Base-by-base conservation (phyloP, 768 basidiomycete genomes). In the Termitomyces sp. region DNA sequence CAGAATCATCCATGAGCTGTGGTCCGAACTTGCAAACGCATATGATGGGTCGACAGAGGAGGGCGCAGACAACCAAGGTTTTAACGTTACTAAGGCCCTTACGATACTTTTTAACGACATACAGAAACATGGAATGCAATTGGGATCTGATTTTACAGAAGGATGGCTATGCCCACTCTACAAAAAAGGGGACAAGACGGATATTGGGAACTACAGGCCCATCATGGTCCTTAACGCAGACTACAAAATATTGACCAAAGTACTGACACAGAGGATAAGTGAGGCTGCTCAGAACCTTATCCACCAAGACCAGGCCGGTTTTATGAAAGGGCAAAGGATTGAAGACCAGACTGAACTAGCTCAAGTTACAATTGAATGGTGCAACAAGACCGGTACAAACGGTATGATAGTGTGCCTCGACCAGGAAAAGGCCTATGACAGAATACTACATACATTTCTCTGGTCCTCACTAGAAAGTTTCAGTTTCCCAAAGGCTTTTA, bases 1-100 rank as follows among this genome's bases (percentile, higher is more conserved):
- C 46, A 64, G 73, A 0, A 52, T 72, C 0, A 61, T 70, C 22
- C 66, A 71, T 20, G 66, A 72, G 45, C 12, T 69, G 0, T 71
- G 64, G 65, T 67, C 66, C 4, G 30, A 52, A 16, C 22, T 49
- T 4, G 4, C 0, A 20, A 46, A 20, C 3, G n/a, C 6, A 13
- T 18, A 49, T 27, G 48, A 45, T n/a, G 37, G 4, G 34, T 13
- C n/a, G n/a, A n/a, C 22, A n/a, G 58, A 7, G 37, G 27, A 18
- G 50, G 27, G 12, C 42, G n/a, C n/a, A n/a, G 48, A 45, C 18
- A 24, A n/a, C n/a, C n/a, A n/a, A 22, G 18, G 24, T 12, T 49
- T 56, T 20, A 30, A 58, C 34, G 49, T 55, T 16, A 50, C 20
- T 4, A 36, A 45, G 33, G 33, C 53, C 2, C 37, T 64, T 1